Evolutionary conservation across 2,329 filamentous ascomycete species (phyloP), one percentile per base, ranked within the genome.

Genomic region (Scedosporium apiospermum): DNA sequence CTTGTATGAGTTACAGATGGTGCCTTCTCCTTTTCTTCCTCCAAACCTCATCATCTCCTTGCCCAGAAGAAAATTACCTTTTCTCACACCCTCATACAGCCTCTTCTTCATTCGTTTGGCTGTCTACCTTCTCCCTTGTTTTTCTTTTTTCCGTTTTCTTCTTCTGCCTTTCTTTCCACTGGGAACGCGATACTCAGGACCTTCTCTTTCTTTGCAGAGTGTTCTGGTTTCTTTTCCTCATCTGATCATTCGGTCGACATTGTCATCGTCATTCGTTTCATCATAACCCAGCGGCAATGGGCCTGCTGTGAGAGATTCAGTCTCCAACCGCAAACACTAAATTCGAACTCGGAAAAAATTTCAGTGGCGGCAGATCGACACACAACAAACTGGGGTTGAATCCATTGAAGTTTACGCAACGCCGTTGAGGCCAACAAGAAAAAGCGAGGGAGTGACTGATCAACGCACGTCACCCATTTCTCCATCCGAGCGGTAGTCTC

Each of bases 11-110:
- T 51, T 23, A 27, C 64, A 14, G 55, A 26, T 9, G 18, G 63
- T 1, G 68, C 66, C 57, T 65, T 70, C 63, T 70, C 67, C 49
- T 72, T 75, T 55, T 55, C 63, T 55, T 62, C 51, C 53, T 46
- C 58, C 46, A 44, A 44, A 51, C 60, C 44, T 49, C 44, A 16
- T 21, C 51, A 23, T 26, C 51, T 60, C 55, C 53, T 55, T 51
- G 44, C 41, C 66, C 64, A 63, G 64, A 62, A 41, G 34, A 10
- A 42, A 63, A 38, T 27, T 23, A 14, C 18, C 12, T 14, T 55
- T 23, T 14, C 6, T 23, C 12, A 55, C 51, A 26, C 23, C 18
- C 51, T 55, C 51, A 14, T 23, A 27, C 51, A 38, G 27, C 16
- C 55, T 44, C 57, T 62, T 58, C 66, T 65, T 66, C 65, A 63